Base-by-base conservation (phyloP, 257 asterid genomes). In the Leptodermis oblonga region DNA sequence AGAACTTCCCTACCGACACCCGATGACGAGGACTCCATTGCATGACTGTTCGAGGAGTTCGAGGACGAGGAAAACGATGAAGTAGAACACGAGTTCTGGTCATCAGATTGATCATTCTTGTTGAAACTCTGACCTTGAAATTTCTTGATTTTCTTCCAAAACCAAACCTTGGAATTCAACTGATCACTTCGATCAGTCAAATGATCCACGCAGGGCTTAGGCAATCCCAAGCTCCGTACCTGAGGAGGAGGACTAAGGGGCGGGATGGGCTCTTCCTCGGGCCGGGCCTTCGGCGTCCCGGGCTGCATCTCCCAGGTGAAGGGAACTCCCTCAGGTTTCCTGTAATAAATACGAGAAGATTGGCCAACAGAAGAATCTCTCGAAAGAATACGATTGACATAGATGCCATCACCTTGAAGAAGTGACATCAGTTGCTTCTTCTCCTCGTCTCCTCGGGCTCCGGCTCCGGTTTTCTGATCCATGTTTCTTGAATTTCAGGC, bases 251-350 rank as follows among this genome's bases (percentile, higher is more conserved):
- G 97, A 71, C 91, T 77, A 5, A 85, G 79, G 8, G 95, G 95
- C 3, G 84, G 88, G 30, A 88, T 51, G 7, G 34, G 70, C 0
- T 79, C 83, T 39, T 80, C 83, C 70, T 80, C 78, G 2, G 80
- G 86, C n/a, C 78, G 84, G 73, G 79, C 67, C 59, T 74, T 85
- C 0, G 97, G 84, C 0, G 86, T 91, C 23, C 96, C 97, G 0
- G 97, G 97, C 46, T 70, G 78, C 89, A 51, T 84, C 65, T 91
- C 97, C 96, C 97, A 91, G 70, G 70, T 43, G 70, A 91, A 87
- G 0, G 97, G 97, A 30, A 91, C 82, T 48, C 96, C 96, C 73
- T 82, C 91, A 0, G 83, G 73, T 3, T 76, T 62, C 12, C 95
- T 76, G 46, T 78, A 85, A 56, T 76, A 82, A 4, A 79, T 64